phyloP scores from a whole-genome alignment of 768 basidiomycete species.

The Pleurotus cornucopiae region DNA sequence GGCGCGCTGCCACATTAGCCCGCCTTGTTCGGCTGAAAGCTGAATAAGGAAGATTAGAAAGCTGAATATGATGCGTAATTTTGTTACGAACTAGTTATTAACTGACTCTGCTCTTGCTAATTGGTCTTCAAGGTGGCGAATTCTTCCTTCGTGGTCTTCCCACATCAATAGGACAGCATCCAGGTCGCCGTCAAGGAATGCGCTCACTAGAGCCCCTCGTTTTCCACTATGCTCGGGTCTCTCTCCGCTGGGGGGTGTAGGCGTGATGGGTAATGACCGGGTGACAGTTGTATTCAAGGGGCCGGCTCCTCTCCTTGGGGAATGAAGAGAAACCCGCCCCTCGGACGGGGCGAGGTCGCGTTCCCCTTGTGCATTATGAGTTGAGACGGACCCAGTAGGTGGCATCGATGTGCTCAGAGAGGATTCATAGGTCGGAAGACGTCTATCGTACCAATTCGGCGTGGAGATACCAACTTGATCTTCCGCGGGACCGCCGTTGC shows the following conservation, averaged over 20 bases:
- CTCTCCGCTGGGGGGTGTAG: not conserved
- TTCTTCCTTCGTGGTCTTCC: not conserved
- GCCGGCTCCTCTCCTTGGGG: not conserved
- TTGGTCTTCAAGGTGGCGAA: not conserved
- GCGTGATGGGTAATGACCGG: too few species aligned
- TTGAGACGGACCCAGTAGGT: not conserved
- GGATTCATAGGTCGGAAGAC: too few species aligned
- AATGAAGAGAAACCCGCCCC: not conserved
- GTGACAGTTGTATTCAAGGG: not conserved
- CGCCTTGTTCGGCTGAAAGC: too few species aligned
- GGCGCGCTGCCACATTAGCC: too few species aligned
- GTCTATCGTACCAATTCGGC: too few species aligned
- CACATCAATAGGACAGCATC: not conserved
- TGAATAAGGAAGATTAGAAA: too few species aligned
- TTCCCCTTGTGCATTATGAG: not conserved
- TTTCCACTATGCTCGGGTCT: not conserved
- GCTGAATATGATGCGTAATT: too few species aligned
- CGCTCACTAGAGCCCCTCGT: not conserved
- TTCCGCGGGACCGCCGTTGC: not conserved
- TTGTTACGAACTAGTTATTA: too few species aligned
- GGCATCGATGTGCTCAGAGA: not conserved
- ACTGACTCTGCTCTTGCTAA: not conserved
- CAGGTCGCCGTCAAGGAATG: not conserved
- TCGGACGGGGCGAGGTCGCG: not conserved
- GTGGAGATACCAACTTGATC: too few species aligned